Conservation (phyloP, 1,284 basidiomycete genomes). For the Clitocybe nebularis region DNA sequence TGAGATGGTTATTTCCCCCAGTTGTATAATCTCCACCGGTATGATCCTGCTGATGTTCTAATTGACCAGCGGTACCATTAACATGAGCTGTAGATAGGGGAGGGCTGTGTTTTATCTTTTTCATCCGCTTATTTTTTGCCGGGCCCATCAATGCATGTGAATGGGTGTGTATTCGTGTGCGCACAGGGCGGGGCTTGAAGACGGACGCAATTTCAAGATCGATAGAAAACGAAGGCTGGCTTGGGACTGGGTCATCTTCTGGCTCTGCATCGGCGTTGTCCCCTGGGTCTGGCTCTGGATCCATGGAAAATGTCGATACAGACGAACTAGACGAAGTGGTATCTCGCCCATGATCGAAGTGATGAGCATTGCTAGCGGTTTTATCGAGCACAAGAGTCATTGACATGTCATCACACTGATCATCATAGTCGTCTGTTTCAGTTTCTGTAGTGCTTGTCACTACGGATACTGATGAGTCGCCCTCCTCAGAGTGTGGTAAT, state of each 20-base stretch:
- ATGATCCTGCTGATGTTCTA: not conserved
- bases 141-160: conserved; percentile 20
- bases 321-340: conserved; percentile 6
- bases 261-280: conserved; percentile 36
- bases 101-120: conserved; percentile 30
- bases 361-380: not conserved
- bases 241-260: conserved; percentile 20
- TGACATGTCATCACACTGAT: conserved; percentile 30
- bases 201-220: conserved; percentile 67
- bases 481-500: conserved; percentile 12
- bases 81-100: not conserved
- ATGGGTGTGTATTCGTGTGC: conserved; percentile 35
- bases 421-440: conserved; percentile 34
- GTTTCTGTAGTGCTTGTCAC: conserved; percentile 28
- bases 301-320: conserved; percentile 41
- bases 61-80: not conserved
- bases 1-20: conserved; percentile 17
- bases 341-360: no score
- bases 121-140: conserved; percentile 33
- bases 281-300: conserved; percentile 34
- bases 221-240: conserved; percentile 25
- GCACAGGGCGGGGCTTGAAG: conserved; percentile 66
- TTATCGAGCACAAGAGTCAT: conserved; percentile 28
- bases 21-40: conserved; percentile 7
- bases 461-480: conserved; percentile 23